Evolutionary conservation across 148 eudicot genomes (phyloP).

Genomic region (Chenopodium berlandieri): DNA sequence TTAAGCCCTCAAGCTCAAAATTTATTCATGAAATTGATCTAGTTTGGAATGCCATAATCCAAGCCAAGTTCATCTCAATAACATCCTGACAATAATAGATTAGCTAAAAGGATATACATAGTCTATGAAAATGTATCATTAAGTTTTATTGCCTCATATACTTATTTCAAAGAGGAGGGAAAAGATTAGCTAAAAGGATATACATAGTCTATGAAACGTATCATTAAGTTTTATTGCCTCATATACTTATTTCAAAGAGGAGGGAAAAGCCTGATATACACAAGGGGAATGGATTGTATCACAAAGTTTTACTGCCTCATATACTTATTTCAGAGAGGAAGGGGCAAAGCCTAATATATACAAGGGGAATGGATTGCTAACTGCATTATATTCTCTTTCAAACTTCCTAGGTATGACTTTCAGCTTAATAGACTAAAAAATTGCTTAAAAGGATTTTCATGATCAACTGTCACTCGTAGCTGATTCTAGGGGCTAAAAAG

Average conservation of each 20-base stretch:
- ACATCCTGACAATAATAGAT: neutral
- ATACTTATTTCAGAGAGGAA: neutral
- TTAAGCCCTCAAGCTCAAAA: neutral
- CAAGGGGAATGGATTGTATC: no score
- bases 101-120: neutral
- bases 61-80: neutral
- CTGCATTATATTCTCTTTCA: neutral
- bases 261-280: no score
- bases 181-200: neutral
- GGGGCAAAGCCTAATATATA: neutral
- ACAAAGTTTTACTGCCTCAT: no score
- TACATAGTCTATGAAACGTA: no score
- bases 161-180: no score
- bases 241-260: no score
- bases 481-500: neutral
- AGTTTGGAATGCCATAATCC: neutral
- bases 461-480: neutral
- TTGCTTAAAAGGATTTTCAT: no score
- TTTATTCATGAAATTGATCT: neutral
- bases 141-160: neutral
- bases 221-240: no score
- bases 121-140: neutral
- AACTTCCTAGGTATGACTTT: neutral
- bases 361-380: neutral
- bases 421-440: neutral